Base-by-base conservation (phyloP, 345 rosid species). In the Euphorbia peplus region DNA sequence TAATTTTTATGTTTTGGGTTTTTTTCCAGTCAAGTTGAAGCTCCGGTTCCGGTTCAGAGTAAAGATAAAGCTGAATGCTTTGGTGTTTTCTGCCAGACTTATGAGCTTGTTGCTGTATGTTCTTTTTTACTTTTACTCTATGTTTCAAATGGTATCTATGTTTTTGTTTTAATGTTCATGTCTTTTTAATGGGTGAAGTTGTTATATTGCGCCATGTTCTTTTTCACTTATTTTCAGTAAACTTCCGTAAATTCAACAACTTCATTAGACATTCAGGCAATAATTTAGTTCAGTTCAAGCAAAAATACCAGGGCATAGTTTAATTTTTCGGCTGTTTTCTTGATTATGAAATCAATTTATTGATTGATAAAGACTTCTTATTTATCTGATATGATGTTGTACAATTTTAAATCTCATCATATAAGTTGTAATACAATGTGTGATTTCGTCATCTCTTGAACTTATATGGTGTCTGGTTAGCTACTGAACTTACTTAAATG, bases 1-100 rank as follows among this genome's bases (percentile, higher is more conserved):
- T 63, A 55, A 3, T 11, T 70, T 73, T 50, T 2, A 11, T 58
- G 11, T 53, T 66, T 58, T 24, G 0, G n/a, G 60, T 24, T 48
- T 11, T 48, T 42, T 30, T 14, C 32, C 71, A 83, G 86, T 62
- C 81, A 80, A 78, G 84, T 77, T 71, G 83, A 80, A 73, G 82
- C 89, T 19, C 89, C 89, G 1, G 81, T 75, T 10, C 79, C 74
- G 82, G 75, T 74, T 2, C 73, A 79, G 63, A 83, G 74, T 24
- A 85, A 83, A 72, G 73, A 72, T 63, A 86, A 83, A 74, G 71
- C 80, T 22, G 96, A 91, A 1, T 90, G 97, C 80, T 95, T 63
- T 66, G 97, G 99, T 53, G 91, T 95, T 71, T 95, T 95, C 83
- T 91, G 95, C 73, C 91, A 85, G 66, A 95, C 99, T 41, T 95